Percentiles rank a stretch among this genome's conserved stretches.
These are phyloP conservation scores for Purpureocillium lavendulum DNA, from an alignment of 2,329 filamentous ascomycete species.

Conservation along the genomic window DNA sequence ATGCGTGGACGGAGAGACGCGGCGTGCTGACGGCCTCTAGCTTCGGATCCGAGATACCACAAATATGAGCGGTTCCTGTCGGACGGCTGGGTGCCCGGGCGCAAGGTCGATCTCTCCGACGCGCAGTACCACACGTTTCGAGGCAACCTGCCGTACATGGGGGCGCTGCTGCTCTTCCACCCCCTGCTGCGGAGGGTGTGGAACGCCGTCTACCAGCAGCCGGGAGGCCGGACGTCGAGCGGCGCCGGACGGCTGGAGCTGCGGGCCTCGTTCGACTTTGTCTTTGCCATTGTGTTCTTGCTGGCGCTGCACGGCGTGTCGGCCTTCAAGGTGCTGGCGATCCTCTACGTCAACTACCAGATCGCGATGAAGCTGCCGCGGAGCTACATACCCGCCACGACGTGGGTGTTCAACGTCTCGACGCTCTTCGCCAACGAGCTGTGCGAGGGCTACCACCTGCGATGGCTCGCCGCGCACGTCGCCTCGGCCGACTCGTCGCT, in stretches of 20 bases:
- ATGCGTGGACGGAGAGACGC: conserved; percentile 7
- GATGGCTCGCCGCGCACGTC: conserved; percentile 48
- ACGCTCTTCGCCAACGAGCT: conserved; percentile 88
- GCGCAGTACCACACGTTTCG: conserved; percentile 80
- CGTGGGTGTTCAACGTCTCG: conserved; percentile 84
- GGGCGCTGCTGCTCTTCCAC: conserved; percentile 65
- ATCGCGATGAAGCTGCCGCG: conserved; percentile 67
- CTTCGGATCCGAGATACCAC: conserved; percentile 70
- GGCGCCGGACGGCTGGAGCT: conserved; percentile 55
- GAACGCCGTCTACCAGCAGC: conserved; percentile 42
- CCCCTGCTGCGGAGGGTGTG: conserved; percentile 69
- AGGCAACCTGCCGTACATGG: conserved; percentile 75
- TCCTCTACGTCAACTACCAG: conserved; percentile 74
- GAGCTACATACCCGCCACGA: conserved; percentile 61
- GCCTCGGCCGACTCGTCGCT: conserved; percentile 32
- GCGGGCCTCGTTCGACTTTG: conserved; percentile 72
- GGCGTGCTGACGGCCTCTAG: conserved; percentile 32
- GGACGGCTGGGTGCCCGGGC: conserved; percentile 84
- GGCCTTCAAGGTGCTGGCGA: conserved; percentile 68
- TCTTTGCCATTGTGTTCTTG: conserved; percentile 74
- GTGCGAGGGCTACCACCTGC: conserved; percentile 66
- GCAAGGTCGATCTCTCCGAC: conserved; percentile 89
- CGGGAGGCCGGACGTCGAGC: conserved; percentile 22
- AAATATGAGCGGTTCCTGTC: conserved; percentile 65
- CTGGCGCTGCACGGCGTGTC: conserved; percentile 78